Conservation (phyloP, 1,284 basidiomycete species). For the Anthracocystis setariae region DNA sequence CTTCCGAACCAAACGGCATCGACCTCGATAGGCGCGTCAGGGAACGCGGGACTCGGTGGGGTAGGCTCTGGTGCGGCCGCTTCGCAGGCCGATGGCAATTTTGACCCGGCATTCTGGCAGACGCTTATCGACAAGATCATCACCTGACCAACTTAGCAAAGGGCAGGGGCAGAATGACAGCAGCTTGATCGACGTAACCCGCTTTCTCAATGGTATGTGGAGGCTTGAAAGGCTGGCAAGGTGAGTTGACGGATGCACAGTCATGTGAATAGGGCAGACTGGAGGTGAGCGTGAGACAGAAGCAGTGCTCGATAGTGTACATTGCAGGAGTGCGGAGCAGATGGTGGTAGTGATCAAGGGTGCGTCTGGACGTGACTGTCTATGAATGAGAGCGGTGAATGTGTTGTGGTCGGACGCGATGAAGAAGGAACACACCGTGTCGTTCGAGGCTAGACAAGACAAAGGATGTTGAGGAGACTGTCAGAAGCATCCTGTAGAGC, state of each 20-base stretch:
- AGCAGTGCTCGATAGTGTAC: conserved; percentile 38
- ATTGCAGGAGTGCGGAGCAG: conserved; percentile 17
- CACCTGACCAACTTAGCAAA: conserved; percentile 18
- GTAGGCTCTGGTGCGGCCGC: not conserved
- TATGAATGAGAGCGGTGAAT: conserved; percentile 38
- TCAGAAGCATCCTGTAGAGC: not conserved
- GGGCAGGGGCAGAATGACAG: not conserved
- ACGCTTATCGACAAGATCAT: conserved; percentile 55
- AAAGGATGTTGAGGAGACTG: not conserved
- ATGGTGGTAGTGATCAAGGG: not conserved
- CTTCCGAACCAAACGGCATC: not conserved
- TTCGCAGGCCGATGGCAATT: conserved; percentile 20
- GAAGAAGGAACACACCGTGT: not conserved
- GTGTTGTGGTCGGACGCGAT: conserved; percentile 1
- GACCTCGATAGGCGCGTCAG: conserved; percentile 2
- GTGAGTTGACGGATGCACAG: too few relatives aligned
- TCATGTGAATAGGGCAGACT: not conserved
- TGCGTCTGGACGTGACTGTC: conserved; percentile 5
- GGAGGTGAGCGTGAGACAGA: conserved; percentile 8
- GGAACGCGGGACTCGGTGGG: not conserved
- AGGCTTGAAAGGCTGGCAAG: too few relatives aligned
- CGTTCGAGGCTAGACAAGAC: not conserved
- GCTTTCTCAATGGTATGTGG: too few relatives aligned
- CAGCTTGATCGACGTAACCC: too few relatives aligned
- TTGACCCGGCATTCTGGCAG: conserved; percentile 50